A percentile compares a stretch with the other conserved stretches of the same genome.
These are phyloP conservation scores for Rhizopogon sp. DNA, from an alignment of 768 basidiomycete genomes.

Conservation along the genomic window DNA sequence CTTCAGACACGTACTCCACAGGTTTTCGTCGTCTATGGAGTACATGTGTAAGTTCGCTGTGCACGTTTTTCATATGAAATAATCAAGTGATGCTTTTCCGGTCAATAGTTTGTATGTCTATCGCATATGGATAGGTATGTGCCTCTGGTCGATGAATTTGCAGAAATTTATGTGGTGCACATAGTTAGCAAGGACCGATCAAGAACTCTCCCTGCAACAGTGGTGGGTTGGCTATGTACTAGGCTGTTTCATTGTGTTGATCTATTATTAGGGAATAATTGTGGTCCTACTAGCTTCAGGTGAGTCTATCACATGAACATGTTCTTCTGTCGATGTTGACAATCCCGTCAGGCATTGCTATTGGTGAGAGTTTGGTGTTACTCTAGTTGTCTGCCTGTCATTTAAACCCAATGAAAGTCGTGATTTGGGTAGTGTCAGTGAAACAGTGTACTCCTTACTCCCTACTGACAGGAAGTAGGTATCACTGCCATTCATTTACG, in stretches of 20 bases:
- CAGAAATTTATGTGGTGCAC: neutral
- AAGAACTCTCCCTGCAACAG: neutral
- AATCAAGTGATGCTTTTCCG: neutral
- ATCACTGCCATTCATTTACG: accelerated
- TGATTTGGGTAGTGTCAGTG: neutral
- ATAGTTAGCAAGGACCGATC: neutral
- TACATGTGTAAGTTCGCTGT: neutral
- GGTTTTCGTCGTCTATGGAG: neutral
- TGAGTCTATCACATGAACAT: neutral
- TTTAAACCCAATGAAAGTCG: neutral
- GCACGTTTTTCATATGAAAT: neutral
- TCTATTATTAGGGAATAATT: neutral
- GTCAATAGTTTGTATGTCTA: neutral
- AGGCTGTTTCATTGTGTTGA: neutral
- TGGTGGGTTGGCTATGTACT: neutral
- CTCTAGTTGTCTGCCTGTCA: neutral
- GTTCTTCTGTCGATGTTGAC: neutral
- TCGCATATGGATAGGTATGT: conserved; percentile 2
- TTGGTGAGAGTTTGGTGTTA: neutral
- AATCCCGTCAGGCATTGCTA: neutral
- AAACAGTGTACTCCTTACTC: neutral
- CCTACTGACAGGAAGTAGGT: neutral
- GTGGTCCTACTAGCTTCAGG: neutral
- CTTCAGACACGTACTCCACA: neutral
- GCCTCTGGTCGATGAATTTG: neutral